A percentile compares a stretch with the other conserved stretches of the same genome.
Evolutionary conservation across 1,284 basidiomycete genomes (phyloP).

Genomic region (Marasmius oreades): DNA sequence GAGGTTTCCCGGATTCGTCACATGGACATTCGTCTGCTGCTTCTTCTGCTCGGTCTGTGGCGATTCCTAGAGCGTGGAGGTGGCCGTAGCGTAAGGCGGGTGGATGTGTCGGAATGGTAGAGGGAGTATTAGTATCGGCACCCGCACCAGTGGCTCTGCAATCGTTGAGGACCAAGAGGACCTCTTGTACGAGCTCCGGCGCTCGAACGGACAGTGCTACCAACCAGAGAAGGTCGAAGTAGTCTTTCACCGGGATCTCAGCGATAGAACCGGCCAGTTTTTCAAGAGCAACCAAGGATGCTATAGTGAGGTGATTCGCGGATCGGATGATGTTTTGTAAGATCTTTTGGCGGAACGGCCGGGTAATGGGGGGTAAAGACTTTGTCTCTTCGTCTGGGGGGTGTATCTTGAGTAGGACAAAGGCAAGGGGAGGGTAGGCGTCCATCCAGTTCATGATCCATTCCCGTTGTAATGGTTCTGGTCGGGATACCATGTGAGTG

Average conservation of each 20-base stretch:
- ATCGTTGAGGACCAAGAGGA: conserved; percentile 56
- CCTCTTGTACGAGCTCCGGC: conserved; percentile 49
- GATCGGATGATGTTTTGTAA: conserved; percentile 47
- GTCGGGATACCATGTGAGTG: conserved; percentile 28
- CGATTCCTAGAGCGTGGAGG: conserved; percentile 50
- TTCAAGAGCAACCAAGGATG: conserved; percentile 53
- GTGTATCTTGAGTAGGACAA: conserved; percentile 45
- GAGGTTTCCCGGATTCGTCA: conserved; percentile 50
- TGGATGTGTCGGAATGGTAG: conserved; percentile 18
- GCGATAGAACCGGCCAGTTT: conserved; percentile 43
- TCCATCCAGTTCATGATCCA: conserved; percentile 42
- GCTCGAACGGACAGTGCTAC: conserved; percentile 47
- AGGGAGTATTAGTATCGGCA: neutral
- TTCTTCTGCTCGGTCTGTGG: conserved; percentile 61
- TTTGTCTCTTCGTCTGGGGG: conserved; percentile 36
- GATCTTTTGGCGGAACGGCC: conserved; percentile 31
- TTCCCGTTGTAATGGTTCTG: conserved; percentile 29
- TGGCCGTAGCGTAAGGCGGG: conserved; percentile 40
- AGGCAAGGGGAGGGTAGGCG: conserved; percentile 47
- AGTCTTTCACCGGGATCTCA: conserved; percentile 36
- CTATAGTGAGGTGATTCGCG: conserved; percentile 50
- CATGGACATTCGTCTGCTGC: conserved; percentile 63
- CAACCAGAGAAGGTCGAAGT: conserved; percentile 50
- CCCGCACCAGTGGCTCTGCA: conserved; percentile 26
- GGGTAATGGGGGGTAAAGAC: conserved; percentile 28